Evolutionary conservation across 345 rosid genomes (phyloP).

Genomic region (Dipteronia dyeriana): DNA sequence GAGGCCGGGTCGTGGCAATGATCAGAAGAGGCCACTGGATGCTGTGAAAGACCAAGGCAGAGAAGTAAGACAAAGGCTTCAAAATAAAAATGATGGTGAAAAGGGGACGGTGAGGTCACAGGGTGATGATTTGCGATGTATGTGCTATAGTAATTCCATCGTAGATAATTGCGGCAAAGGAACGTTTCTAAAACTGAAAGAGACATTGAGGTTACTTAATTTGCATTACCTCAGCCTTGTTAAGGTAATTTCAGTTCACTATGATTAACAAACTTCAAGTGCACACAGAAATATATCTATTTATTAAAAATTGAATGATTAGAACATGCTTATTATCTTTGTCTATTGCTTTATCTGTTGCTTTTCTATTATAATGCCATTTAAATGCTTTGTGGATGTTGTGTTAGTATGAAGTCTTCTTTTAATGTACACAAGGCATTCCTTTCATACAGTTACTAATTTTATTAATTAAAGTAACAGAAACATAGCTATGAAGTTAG

Average conservation of each 20-base stretch:
- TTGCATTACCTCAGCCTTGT: slow-evolving; percentile 13
- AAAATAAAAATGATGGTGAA: slow-evolving; percentile 8
- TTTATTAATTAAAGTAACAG: background rate
- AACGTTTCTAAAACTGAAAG: slow-evolving; percentile 13
- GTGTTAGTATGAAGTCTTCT: background rate
- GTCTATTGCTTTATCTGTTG: background rate
- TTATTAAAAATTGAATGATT: background rate
- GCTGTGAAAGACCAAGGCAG: background rate
- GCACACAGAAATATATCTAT: background rate
- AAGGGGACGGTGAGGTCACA: slow-evolving; percentile 3
- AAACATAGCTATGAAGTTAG: background rate
- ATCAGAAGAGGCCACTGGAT: slow-evolving; percentile 5
- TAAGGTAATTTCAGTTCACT: slow-evolving; percentile 17
- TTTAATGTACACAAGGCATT: background rate
- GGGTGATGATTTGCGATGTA: background rate
- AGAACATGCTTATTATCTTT: background rate
- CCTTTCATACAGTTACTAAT: background rate
- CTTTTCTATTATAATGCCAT: slow-evolving; percentile 1
- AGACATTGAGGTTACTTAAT: slow-evolving; percentile 20
- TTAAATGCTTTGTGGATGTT: background rate
- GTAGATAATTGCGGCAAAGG: background rate
- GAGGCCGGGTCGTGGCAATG: slow-evolving; percentile 9
- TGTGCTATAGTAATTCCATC: background rate
- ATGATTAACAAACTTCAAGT: background rate
- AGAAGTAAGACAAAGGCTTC: slow-evolving; percentile 24